A percentile compares a stretch with the other conserved stretches of the same genome.
phyloP scores from a whole-genome alignment of 1,139 yeast species.

The Diutina catenulata region DNA sequence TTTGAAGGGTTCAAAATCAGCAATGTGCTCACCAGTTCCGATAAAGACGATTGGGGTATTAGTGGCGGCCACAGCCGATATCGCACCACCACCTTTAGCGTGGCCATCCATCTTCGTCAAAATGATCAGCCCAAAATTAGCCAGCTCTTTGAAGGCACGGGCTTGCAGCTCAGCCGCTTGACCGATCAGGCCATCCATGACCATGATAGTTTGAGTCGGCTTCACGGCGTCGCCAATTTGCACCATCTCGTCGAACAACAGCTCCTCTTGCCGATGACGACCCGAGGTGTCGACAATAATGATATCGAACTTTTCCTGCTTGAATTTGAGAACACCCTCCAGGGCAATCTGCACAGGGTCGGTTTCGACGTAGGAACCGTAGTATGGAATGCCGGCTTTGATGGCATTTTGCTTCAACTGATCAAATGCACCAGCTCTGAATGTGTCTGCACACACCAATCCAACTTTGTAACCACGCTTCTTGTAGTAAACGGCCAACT shows the following conservation, averaged over 20 bases:
- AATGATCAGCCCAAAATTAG: conserved; percentile 91
- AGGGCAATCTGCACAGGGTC: conserved; percentile 89
- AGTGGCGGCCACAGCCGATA: conserved; percentile 96
- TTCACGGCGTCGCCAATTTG: conserved; percentile 78
- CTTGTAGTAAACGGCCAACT: conserved; percentile 88
- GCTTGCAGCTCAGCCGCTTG: conserved; percentile 97
- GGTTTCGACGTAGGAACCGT: conserved; percentile 90
- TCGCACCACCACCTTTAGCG: conserved; percentile 99
- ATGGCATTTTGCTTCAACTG: conserved; percentile 96
- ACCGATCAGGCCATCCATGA: conserved; percentile 93
- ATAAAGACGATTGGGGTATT: conserved; percentile 92
- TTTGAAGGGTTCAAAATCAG: conserved; percentile 83
- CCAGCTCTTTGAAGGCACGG: conserved; percentile 82
- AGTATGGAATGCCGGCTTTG: conserved; percentile 87
- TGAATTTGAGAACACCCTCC: conserved; percentile 88
- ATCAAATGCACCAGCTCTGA: conserved; percentile 99
- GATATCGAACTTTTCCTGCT: conserved; percentile 81
- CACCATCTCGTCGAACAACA: conserved; percentile 86
- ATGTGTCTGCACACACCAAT: conserved; percentile 96
- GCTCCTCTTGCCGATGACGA: conserved; percentile 92
- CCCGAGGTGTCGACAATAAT: conserved; percentile 97
- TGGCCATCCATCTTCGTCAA: conserved; percentile 98
- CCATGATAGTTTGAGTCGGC: conserved; percentile 96
- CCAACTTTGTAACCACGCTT: conserved; percentile 93
- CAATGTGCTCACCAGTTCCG: conserved; percentile 97